Evolutionary conservation across 306 rosid species (phyloP), one percentile per base, ranked within the genome.

Genomic region (Heteromeles arbutifolia): DNA sequence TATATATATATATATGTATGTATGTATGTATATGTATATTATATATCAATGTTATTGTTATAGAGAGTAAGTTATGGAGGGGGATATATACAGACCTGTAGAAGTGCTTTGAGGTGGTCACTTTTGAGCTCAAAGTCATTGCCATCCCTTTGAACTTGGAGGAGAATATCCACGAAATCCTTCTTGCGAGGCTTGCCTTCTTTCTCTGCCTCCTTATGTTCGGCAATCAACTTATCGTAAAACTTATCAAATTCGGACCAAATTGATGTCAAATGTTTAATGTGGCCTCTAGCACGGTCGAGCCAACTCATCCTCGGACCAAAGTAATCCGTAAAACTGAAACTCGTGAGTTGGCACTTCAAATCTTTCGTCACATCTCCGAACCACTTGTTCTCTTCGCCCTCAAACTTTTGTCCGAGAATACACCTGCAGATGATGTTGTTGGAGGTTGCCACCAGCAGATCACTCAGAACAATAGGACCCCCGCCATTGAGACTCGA

Each of bases 261-360:
- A 24, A 72, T 56, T 11, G 70, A 24, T 56, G 77, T 84, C 11
- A 89, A 31, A 1, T 69, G 11, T 0, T 63, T 25, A 21, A 65
- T 50, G 2, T 54, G 50, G 0, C 88, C 88, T 0, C 72, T 84
- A 3, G 87, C 45, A 70, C 18, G 22, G 58, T 85, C 91, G 39
- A 87, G 2, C 90, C 90, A 50, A 50, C 7, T 50, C 21, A 50
- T 15, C 54, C 54, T 50, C 54, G 21, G 54, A 15, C 21, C 54
- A 59, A 74, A 85, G 57, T 39, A 76, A 77, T 89, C 86, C 29
- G 85, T 81, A 5, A 84, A 59, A 17, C 80, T 21, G n/a, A 80
- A 85, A 29, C 74, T 41, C 31, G 5, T 0, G 0, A 83, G 0
- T 0, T 29, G 62, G 5, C 0, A 22, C 79, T 19, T 1, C 15